Base-by-base conservation (phyloP, 441 rosid genomes). In the Dalechampia spathulata region DNA sequence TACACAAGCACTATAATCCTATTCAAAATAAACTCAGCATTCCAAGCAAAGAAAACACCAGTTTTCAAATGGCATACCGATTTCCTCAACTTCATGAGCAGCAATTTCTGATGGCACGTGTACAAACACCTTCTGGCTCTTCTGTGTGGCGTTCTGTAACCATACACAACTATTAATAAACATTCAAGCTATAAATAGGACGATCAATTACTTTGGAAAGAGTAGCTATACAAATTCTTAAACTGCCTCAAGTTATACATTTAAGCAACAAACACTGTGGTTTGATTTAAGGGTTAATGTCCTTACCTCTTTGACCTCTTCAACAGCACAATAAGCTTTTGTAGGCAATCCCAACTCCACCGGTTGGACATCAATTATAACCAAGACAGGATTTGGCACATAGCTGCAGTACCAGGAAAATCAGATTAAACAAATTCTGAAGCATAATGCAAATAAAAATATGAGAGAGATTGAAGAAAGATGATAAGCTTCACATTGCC, bases 71-170 rank as follows among this genome's bases (percentile, higher is more conserved):
- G 42, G 40, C 79, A 63, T 78, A 85, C 94, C 94, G 39, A 88
- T 88, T 75, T 88, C 89, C 79, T 85, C 94, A 12, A 85, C 91
- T 63, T 88, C 91, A 62, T 88, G 94, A 58, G 96, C 86, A 63
- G 87, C 86, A 67, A 85, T 88, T 76, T 92, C 96, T 40, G 96
- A 86, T 21, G 81, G 78, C 36, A 89, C 96, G 2, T 86, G 96
- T 41, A 89, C 94, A 32, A 92, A 89, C 40, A 88, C 96, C 66
- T 89, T 83, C 75, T 86, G 94, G 72, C 94, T 89, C 65, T 92
- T 92, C 69, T 89, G 96, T 11, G 97, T 86, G 58, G 97, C 97
- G 76, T 89, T 89, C 97, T 81, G 78, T 28, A 25, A 67, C 39
- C 34, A 52, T 47, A 56, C 17, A 10, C 26, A 49, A 58, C 5